A percentile compares a stretch with the other conserved stretches of the same genome.
phyloP scores from a whole-genome alignment of 257 asterid genomes.

The Dorcoceras hygrometricum region DNA sequence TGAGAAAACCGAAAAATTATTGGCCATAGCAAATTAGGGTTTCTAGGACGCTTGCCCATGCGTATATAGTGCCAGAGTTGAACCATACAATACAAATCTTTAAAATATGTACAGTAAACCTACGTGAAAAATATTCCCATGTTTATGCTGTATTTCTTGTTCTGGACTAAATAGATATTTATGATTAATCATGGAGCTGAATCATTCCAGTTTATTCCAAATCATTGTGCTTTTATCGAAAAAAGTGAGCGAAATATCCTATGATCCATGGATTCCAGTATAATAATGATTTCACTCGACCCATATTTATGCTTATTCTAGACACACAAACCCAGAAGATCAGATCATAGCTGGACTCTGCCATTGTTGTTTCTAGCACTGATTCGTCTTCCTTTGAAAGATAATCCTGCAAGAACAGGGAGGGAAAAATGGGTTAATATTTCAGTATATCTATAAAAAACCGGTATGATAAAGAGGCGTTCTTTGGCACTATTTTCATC shows the following conservation, averaged over 20 bases:
- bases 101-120: too few species aligned
- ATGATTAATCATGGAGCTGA: neutral
- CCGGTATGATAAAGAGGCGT: conserved; percentile 59
- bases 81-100: too few species aligned
- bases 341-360: too few species aligned
- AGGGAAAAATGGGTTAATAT: neutral
- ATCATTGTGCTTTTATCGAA: neutral
- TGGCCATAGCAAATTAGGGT: too few species aligned
- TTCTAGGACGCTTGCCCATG: too few species aligned
- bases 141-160: too few species aligned
- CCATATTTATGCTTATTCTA: neutral
- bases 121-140: too few species aligned
- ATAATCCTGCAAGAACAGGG: neutral
- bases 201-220: neutral
- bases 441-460: conserved; percentile 24
- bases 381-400: neutral
- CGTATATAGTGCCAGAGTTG: too few species aligned
- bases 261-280: neutral
- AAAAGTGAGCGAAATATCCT: neutral
- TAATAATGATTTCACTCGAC: neutral
- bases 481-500: conserved; percentile 21
- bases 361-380: neutral
- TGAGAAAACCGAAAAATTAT: too few species aligned
- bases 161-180: too few species aligned
- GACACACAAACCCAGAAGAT: neutral